Evolutionary conservation across 2,329 filamentous ascomycete species (phyloP), one percentile per base, ranked within the genome.

Genomic region (Lachnellula subtilissima): DNA sequence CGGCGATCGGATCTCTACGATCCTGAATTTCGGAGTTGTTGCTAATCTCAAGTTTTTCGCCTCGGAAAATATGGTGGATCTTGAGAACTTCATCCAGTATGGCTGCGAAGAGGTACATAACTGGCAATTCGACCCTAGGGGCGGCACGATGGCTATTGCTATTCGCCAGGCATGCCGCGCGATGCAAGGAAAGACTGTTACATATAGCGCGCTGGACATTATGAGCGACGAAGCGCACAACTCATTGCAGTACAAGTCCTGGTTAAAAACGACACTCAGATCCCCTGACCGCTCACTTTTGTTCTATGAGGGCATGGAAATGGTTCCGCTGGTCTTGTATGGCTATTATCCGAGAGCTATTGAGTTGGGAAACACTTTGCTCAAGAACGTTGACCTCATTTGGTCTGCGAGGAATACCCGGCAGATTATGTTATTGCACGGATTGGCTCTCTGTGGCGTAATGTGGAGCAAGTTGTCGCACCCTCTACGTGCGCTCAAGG

Each of bases 21-120:
- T 92, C 35, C 74, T 92, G 9, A 87, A 86, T 63, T 83, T 88
- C 51, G 89, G 87, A 0, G 74, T 91, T 19, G 78, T 81, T 35
- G 83, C 85, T 2, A 79, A 83, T 60, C 81, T 87, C 64, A 85
- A 82, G 61, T 81, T 91, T 54, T 91, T 86, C 70, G 80, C 82
- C 12, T 86, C 85, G 61, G 83, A 89, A 60, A 86, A 89, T 56
- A 76, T 85, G 48, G 75, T 76, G 14, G 88, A 92, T 54, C 73
- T 91, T 0, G 88, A 91, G 67, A 79, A 79, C 0, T 89, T 84
- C 35, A 67, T 87, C 86, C 63, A 80, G 48, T 89, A 86, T 58
- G 81, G 84, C n/a, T 87, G 85, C 58, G 82, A 91, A 58, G 88
- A 91, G 60, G 82, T 89, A 56, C 82, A 83, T 1, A 83, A 86